phyloP scores from a whole-genome alignment of 2,329 filamentous ascomycete species.

The Ustilaginoidea virens region DNA sequence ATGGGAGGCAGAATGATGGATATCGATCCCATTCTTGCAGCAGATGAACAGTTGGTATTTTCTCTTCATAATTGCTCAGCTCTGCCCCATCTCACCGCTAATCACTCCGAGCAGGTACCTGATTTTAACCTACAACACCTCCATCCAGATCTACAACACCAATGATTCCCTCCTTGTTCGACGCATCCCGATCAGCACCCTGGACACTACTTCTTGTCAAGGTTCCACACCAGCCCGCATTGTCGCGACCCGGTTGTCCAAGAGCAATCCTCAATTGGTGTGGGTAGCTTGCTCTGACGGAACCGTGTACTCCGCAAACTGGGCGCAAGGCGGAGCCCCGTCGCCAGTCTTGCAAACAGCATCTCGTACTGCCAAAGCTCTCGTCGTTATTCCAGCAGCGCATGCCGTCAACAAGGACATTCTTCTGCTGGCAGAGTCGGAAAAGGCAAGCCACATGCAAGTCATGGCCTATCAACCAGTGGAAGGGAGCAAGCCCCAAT shows the following conservation, averaged over 20 bases:
- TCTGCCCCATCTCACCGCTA: too few species aligned
- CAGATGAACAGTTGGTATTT: slow-evolving; percentile 40
- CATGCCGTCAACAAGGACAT: slow-evolving; percentile 24
- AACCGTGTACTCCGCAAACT: slow-evolving; percentile 40
- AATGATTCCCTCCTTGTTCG: slow-evolving; percentile 67
- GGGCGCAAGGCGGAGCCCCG: slow-evolving; percentile 32
- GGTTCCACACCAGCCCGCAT: slow-evolving; percentile 17
- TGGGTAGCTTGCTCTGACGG: slow-evolving; percentile 48
- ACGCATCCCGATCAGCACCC: slow-evolving; percentile 40
- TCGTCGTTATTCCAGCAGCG: slow-evolving; percentile 25
- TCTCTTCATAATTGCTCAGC: too few species aligned
- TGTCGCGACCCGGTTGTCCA: slow-evolving; percentile 25
- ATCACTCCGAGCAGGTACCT: slow-evolving; percentile 45
- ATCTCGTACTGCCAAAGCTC: slow-evolving; percentile 28
- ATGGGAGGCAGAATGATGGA: slow-evolving; percentile 51
- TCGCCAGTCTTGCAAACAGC: slow-evolving; percentile 25
- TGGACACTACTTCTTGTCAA: slow-evolving; percentile 12
- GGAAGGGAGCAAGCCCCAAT: slow-evolving; percentile 11
- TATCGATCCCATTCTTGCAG: slow-evolving; percentile 46
- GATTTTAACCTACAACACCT: slow-evolving; percentile 58
- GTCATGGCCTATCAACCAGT: slow-evolving; percentile 31
- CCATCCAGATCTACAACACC: slow-evolving; percentile 68
- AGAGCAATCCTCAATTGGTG: slow-evolving; percentile 26
- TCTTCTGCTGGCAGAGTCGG: slow-evolving; percentile 30
- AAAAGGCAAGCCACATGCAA: slow-evolving; percentile 17